Conservation (phyloP, 2,329 filamentous ascomycete genomes). For the Colletotrichum abscissum region DNA sequence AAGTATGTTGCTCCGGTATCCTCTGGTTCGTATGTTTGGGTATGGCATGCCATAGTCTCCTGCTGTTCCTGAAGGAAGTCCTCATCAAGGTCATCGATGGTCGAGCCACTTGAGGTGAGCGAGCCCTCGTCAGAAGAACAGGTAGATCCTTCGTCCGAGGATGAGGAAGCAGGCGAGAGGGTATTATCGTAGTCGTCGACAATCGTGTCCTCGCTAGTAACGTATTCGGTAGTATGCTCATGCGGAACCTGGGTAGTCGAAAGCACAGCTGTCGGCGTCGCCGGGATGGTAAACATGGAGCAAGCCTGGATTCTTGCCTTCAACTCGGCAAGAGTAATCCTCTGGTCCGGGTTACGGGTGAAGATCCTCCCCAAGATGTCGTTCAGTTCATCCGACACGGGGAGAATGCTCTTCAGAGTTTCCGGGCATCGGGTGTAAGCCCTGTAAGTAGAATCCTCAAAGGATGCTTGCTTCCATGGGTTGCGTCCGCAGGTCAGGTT, state of each 20-base stretch:
- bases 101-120: conserved; percentile 64
- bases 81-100: conserved; percentile 62
- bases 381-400: conserved; percentile 90
- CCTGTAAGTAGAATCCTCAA: conserved; percentile 94
- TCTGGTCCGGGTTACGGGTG: conserved; percentile 82
- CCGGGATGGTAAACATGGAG: conserved; percentile 74
- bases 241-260: conserved; percentile 56
- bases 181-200: conserved; percentile 57
- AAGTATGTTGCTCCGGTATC: conserved; percentile 54
- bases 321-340: conserved; percentile 85
- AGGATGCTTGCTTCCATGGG: conserved; percentile 96
- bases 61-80: conserved; percentile 59
- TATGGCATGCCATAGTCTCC: conserved; percentile 53
- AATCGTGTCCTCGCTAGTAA: conserved; percentile 58
- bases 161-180: conserved; percentile 61
- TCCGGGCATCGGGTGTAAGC: conserved; percentile 86
- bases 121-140: conserved; percentile 67
- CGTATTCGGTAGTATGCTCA: conserved; percentile 55
- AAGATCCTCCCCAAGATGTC: conserved; percentile 89
- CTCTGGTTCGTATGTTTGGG: conserved; percentile 59
- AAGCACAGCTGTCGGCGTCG: conserved; percentile 46
- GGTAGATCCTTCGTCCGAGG: conserved; percentile 48
- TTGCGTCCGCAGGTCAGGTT: conserved; percentile 98
- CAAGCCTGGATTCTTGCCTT: conserved; percentile 81
- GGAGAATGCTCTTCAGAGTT: conserved; percentile 93